phyloP scores from a whole-genome alignment of 176 grass and related monocot genomes.

The Oryza glaberrima region DNA sequence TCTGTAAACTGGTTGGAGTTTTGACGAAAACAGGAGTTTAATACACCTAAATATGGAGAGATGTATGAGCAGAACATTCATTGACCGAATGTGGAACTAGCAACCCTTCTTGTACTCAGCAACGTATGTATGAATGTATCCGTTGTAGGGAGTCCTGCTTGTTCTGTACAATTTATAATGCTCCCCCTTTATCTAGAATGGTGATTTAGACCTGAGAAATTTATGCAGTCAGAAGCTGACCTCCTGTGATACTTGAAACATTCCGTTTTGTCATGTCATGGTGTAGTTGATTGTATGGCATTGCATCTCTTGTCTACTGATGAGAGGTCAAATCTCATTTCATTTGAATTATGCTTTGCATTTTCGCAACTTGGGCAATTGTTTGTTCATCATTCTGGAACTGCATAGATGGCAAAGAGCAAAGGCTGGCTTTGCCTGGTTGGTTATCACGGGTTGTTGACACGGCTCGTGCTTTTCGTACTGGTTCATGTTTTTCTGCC shows the following conservation, averaged over 20 bases:
- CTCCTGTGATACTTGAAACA: not conserved
- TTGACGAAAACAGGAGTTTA: not conserved
- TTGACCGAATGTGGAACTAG: not conserved
- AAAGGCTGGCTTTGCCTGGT: not conserved
- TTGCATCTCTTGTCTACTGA: not conserved
- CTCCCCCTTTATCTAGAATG: not conserved
- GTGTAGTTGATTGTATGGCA: not conserved
- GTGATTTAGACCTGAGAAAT: not conserved
- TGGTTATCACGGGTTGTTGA: not conserved
- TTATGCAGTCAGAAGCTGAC: not conserved
- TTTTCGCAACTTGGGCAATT: not conserved
- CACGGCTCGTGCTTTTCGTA: not conserved
- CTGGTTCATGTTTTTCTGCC: not conserved
- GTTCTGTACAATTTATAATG: not conserved
- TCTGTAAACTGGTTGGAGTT: not conserved
- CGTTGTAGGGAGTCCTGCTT: not conserved
- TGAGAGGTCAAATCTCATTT: not conserved
- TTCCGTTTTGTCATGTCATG: not conserved
- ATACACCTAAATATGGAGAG: not conserved
- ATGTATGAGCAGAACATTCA: not conserved
- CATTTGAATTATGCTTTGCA: not conserved
- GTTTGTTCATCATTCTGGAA: not conserved
- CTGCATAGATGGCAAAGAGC: not conserved
- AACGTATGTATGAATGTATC: not conserved
- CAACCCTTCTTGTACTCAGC: not conserved